Evolutionary conservation across 1,139 yeast species (phyloP).

Genomic region (Hansenula anomala): DNA sequence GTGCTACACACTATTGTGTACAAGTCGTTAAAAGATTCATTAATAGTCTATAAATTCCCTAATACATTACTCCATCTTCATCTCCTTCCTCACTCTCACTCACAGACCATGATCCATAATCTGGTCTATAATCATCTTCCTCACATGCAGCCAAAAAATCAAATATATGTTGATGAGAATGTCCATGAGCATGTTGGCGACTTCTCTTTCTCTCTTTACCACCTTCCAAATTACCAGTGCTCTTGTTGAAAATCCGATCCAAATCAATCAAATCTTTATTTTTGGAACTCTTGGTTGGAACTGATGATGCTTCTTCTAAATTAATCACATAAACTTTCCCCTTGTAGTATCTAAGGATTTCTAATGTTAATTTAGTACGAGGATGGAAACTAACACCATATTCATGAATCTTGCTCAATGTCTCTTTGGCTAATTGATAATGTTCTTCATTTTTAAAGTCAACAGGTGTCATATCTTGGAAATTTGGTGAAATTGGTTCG

Average conservation of each 20-base stretch:
- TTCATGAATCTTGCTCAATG: conserved; percentile 14
- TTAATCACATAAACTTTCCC: conserved; percentile 17
- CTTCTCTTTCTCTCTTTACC: no score
- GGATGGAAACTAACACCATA: conserved; percentile 19
- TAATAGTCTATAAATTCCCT: no score
- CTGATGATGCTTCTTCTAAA: conserved; percentile 14
- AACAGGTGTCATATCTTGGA: conserved; percentile 13
- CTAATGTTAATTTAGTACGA: conserved; percentile 6
- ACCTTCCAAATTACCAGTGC: not conserved
- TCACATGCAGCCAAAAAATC: no score
- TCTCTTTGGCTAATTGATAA: conserved; percentile 11
- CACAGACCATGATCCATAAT: no score
- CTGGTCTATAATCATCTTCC: no score
- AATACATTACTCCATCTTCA: no score
- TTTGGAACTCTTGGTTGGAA: conserved; percentile 1
- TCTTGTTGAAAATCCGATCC: conserved; percentile 10
- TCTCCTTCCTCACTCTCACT: not conserved
- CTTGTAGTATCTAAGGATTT: conserved; percentile 15
- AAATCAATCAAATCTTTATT: conserved; percentile 12
- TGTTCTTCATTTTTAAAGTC: conserved; percentile 10
- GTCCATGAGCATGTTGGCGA: no score
- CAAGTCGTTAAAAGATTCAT: no score
- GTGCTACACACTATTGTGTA: no score
- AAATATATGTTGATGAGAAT: no score
- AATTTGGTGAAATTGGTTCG: conserved; percentile 15